Base-by-base conservation (phyloP, 202 grass and related monocot species). In the Hordeum pubiflorum region DNA sequence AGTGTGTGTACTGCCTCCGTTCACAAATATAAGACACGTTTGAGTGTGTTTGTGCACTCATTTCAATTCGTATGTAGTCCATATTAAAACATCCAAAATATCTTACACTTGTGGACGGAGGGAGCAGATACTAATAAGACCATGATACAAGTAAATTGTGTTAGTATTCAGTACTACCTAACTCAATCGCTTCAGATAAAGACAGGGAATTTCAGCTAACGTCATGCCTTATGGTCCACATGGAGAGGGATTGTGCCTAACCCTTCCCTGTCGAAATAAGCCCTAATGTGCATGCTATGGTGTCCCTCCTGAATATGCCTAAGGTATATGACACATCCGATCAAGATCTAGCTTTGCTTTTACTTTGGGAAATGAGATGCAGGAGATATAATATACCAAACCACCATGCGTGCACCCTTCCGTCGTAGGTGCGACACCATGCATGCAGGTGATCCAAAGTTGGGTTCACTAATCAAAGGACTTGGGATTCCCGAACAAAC, bases 391-490 rank as follows among this genome's bases (percentile, higher is more conserved):
- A 48, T 50, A 50, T 50, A 18, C 48, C 48, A 52, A 54, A 54
- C 50, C 50, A 54, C 50, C 50, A 54, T 54, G 15, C 66, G 60
- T 71, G 29, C 11, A 62, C 66, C 58, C 71, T 71, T 29, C 27
- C 41, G 29, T 69, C 38, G 75, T 84, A 76, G 77, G 57, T 72
- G 65, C 44, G 77, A 55, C 70, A 24, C 46, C 58, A 58, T 77
- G 82, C 9, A 27, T 27, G 27, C 61, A 84, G 55, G 55, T 58
- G 57, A 89, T 81, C 27, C 69, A 77, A 85, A 81, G 72, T 37
- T 77, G 27, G 39, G 69, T 38, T 48, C 39, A 72, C 55, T 71
- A 44, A 85, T 81, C 75, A 74, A 60, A 88, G 27, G 46, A 78
- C 37, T 64, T 26, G 44, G 27, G 65, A 82, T 32, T 63, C 15